Conservation (phyloP, 2,329 filamentous ascomycete species). For the Chaetomium sp. region DNA sequence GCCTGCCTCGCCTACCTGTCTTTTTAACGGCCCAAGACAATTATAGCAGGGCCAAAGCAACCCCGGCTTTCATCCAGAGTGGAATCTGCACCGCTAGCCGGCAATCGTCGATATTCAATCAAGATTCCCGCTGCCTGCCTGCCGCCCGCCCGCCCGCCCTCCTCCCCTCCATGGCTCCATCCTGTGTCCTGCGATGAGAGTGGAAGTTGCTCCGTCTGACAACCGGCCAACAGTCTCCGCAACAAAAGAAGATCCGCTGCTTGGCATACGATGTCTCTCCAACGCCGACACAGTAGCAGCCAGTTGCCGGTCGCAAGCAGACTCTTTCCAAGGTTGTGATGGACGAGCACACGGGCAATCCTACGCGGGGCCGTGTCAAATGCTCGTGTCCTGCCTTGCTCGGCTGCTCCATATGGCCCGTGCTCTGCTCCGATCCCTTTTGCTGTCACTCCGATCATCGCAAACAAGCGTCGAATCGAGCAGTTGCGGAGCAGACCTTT, state of each 20-base stretch:
- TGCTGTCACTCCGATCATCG: neutral
- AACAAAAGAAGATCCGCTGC: neutral
- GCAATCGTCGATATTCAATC: slow-evolving; percentile 21
- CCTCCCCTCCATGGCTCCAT: neutral
- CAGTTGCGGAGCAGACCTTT: neutral
- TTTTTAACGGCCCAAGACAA: neutral
- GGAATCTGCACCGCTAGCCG: slow-evolving; percentile 4
- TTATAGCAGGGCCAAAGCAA: slow-evolving; percentile 26
- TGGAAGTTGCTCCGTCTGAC: slow-evolving; percentile 18
- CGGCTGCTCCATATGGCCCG: slow-evolving; percentile 2
- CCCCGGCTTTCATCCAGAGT: slow-evolving; percentile 21
- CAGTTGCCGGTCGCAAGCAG: neutral
- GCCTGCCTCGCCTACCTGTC: neutral
- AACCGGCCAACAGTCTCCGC: neutral
- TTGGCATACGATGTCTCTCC: neutral
- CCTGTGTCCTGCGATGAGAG: neutral
- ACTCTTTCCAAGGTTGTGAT: neutral
- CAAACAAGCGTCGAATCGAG: neutral
- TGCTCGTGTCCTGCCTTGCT: neutral
- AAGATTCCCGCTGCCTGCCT: slow-evolving; percentile 8
- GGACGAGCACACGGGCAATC: neutral
- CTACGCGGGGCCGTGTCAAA: neutral
- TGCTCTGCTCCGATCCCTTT: neutral
- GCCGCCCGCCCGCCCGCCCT: neutral
- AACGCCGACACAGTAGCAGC: neutral